A percentile compares a stretch with the other conserved stretches of the same genome.
Evolutionary conservation across 2,329 filamentous ascomycete species (phyloP).

Genomic region (Arthrobotrys conoides): DNA sequence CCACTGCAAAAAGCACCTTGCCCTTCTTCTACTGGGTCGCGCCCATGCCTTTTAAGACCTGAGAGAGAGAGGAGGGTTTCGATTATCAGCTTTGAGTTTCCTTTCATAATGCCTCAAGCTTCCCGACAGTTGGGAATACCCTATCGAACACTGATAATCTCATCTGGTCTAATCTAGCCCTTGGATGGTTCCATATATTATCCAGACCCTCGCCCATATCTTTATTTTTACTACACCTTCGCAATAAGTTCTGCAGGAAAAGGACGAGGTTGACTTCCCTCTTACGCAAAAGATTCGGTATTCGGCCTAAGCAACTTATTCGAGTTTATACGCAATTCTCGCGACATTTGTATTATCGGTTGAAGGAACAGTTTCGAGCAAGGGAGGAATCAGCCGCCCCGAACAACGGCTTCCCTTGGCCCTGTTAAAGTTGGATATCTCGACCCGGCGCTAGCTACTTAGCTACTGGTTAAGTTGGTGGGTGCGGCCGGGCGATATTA

Average conservation of each 20-base stretch:
- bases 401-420: constrained; percentile 49
- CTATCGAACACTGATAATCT: constrained; percentile 60
- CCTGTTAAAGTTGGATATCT: constrained; percentile 44
- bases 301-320: constrained; percentile 33
- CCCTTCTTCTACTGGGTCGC: constrained; percentile 45
- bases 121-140: constrained; percentile 61
- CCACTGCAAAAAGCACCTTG: constrained; percentile 40
- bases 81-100: constrained; percentile 59
- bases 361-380: constrained; percentile 46
- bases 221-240: constrained; percentile 61
- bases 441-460: constrained; percentile 48
- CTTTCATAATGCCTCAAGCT: constrained; percentile 61
- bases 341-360: constrained; percentile 56
- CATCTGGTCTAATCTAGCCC: constrained; percentile 58
- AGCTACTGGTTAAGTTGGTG: constrained; percentile 39
- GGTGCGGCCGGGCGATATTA: constrained; percentile 45
- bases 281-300: constrained; percentile 38
- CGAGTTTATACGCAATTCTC: constrained; percentile 59
- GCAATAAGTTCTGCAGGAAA: constrained; percentile 45
- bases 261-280: constrained; percentile 21
- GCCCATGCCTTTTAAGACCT: constrained; percentile 59
- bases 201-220: constrained; percentile 61
- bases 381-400: constrained; percentile 47
- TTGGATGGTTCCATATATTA: constrained; percentile 60
- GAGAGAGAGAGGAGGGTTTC: constrained; percentile 53